Conservation (phyloP, 106 monocot species). For the Dendrobium huoshanense region DNA sequence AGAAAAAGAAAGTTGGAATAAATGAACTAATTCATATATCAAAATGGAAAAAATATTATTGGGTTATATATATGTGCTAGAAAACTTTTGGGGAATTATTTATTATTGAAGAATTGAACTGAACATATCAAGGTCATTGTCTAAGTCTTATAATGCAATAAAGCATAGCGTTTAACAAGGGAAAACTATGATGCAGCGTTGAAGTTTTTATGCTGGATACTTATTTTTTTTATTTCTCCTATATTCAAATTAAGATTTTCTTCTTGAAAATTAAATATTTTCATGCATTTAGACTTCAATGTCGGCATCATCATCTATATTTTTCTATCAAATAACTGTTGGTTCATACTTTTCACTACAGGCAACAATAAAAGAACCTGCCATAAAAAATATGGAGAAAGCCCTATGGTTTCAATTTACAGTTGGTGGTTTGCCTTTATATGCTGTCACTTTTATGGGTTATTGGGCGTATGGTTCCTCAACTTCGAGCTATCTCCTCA, state of each 20-base stretch:
- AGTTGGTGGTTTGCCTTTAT: slow-evolving; percentile 42
- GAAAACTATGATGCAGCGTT: too few relatives aligned
- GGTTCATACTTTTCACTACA: slow-evolving; percentile 12
- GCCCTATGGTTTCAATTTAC: slow-evolving; percentile 75
- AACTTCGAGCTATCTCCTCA: slow-evolving; percentile 56
- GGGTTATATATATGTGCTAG: background rate
- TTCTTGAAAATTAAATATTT: background rate
- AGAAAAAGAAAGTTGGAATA: too few relatives aligned
- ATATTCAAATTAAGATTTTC: background rate
- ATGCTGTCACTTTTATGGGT: slow-evolving; percentile 61
- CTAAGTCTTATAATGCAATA: background rate
- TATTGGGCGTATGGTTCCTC: slow-evolving; percentile 86
- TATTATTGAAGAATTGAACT: background rate
- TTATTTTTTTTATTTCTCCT: too few relatives aligned
- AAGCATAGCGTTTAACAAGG: background rate
- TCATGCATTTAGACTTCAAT: background rate
- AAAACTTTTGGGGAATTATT: background rate
- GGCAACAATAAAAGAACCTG: slow-evolving; percentile 80
- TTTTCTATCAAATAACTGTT: background rate
- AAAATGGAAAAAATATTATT: too few relatives aligned
- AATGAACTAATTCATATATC: too few relatives aligned
- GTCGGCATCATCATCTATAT: background rate
- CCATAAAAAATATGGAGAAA: slow-evolving; percentile 69
- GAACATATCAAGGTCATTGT: background rate
- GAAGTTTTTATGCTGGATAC: too few relatives aligned